Evolutionary conservation across 2,329 filamentous ascomycete genomes (phyloP), one percentile per base, ranked within the genome.

Genomic region (Ceratocystis alfenasii): DNA sequence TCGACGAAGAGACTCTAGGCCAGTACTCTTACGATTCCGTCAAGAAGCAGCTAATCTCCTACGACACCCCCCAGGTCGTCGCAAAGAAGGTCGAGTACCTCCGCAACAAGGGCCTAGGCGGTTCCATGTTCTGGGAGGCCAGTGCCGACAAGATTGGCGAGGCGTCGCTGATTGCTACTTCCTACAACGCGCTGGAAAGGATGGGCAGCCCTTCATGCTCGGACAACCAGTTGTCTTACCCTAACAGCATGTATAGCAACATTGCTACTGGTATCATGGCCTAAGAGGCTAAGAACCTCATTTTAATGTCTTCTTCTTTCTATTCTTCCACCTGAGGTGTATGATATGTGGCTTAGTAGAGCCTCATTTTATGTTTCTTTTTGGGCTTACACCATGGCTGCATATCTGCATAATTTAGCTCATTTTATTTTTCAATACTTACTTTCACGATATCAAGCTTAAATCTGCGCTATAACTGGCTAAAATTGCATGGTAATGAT

Each of bases 51-150:
- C 82, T 95, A 75, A 79, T 95, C 69, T 86, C 83, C 25, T 95
- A 89, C 73, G 85, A 88, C 72, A 89, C 82, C 1, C 81, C 84
- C 0, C 76, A 78, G 33, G 81, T 86, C 70, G 79, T 85, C 36
- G 73, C 76, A 63, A 72, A 76, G 69, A 95, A 94, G 77, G 83
- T 84, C 4, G 71, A 76, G 2, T 93, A 87, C 73, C 82, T 91
- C 70, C 79, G 81, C 74, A 71, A 75, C 62, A 78, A 80, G 65
- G 80, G 83, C 0, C 78, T 94, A 0, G 89, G 86, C 2, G 90
- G 89, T 28, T 85, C 82, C 36, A 93, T 94, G 88, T 95, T 89
- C 82, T 95, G 89, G 89, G 89, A 94, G 74, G 85, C 83, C 17
- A 89, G 85, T 68, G 84, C 80, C 6, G 90, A 95, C 73, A 81